Conservation (phyloP, 495 filamentous ascomycete species). For the Penicillium dipodomyicola region DNA sequence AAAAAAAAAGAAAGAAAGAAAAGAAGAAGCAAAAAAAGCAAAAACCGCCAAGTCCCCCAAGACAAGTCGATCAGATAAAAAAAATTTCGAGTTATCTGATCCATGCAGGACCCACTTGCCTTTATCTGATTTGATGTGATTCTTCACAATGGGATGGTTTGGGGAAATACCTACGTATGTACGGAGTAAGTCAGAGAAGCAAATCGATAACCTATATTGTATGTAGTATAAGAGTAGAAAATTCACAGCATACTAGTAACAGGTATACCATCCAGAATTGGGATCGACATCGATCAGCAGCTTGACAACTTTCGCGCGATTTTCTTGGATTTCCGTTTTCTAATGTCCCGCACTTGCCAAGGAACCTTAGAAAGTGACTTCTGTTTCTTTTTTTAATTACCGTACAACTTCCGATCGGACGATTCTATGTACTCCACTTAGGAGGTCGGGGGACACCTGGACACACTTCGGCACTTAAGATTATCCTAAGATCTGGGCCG, state of each 20-base stretch:
- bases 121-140: conserved; percentile 14
- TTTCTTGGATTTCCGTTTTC: neutral
- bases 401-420: neutral
- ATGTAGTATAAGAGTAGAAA: too few relatives aligned
- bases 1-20: neutral
- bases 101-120: conserved; percentile 24
- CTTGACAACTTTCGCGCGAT: neutral
- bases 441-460: neutral
- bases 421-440: neutral
- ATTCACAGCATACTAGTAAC: too few relatives aligned
- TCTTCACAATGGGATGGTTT: neutral
- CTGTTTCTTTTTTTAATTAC: neutral
- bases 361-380: neutral
- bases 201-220: too few relatives aligned
- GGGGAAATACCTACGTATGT: too few relatives aligned
- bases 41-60: conserved; percentile 1
- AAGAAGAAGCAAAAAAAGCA: neutral
- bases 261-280: neutral
- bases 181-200: too few relatives aligned
- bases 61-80: conserved; percentile 33
- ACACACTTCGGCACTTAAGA: neutral
- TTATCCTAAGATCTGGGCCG: neutral
- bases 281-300: neutral
- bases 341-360: conserved; percentile 1
- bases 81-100: conserved; percentile 34